Evolutionary conservation across 225 moss, liverwort and hornwort genomes (phyloP).

Genomic region (Ulota crispa): DNA sequence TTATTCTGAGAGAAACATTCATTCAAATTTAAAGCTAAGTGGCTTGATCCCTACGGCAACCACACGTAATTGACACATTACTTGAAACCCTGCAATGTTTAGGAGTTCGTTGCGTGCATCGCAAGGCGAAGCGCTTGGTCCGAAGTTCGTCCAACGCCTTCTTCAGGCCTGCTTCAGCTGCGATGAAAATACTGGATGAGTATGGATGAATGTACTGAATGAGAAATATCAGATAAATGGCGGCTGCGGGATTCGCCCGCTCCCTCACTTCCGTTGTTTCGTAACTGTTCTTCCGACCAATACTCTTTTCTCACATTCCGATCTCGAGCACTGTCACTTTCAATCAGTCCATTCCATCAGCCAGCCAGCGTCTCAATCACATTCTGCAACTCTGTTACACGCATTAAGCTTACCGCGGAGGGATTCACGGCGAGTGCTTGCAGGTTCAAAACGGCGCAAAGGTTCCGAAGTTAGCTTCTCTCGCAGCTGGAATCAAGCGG

Average conservation of each 20-base stretch:
- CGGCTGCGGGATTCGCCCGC: neutral
- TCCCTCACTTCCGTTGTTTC: neutral
- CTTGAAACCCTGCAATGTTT: too few relatives aligned
- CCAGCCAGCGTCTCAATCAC: neutral
- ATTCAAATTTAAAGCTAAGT: too few relatives aligned
- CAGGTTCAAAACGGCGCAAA: neutral
- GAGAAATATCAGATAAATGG: neutral
- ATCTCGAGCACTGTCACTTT: neutral
- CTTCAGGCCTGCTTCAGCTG: neutral
- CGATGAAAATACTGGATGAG: constrained; percentile 9
- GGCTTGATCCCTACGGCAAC: too few relatives aligned
- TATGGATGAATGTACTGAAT: constrained; percentile 10
- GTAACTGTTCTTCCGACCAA: neutral
- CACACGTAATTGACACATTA: too few relatives aligned
- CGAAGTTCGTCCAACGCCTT: neutral
- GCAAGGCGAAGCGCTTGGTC: too few relatives aligned
- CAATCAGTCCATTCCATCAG: neutral
- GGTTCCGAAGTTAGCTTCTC: neutral
- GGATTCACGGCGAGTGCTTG: neutral
- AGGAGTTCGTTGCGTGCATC: too few relatives aligned
- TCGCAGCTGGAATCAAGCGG: neutral
- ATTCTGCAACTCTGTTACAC: too few relatives aligned
- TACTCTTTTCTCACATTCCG: neutral
- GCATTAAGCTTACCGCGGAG: too few relatives aligned
- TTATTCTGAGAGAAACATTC: too few relatives aligned